These are phyloP conservation scores for Fusarium secorum DNA, from an alignment of 2,329 filamentous ascomycete species.

Conservation along the genomic window DNA sequence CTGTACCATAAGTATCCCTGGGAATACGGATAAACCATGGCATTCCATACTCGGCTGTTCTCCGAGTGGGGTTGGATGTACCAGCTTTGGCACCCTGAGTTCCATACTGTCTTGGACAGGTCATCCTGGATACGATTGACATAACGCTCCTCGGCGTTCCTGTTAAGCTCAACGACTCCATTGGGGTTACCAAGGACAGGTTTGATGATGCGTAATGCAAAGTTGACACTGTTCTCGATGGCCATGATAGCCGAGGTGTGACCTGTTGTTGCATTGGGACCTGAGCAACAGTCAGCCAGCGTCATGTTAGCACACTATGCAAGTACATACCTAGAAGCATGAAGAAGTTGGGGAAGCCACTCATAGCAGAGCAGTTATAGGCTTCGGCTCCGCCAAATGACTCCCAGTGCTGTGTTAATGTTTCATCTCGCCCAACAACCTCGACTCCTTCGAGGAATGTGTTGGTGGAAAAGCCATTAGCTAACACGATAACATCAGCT, in stretches of 20 bases:
- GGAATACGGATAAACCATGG: not conserved
- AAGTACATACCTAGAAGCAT: not conserved
- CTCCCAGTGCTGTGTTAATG: not conserved
- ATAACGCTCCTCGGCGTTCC: not conserved
- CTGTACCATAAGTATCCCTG: not conserved
- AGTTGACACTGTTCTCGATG: not conserved
- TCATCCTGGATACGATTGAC: not conserved
- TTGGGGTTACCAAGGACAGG: not conserved
- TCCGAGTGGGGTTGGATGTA: not conserved
- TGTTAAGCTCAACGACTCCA: not conserved
- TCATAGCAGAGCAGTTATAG: not conserved
- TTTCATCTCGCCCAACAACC: not conserved
- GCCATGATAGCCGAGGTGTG: not conserved
- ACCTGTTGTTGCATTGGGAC: not conserved
- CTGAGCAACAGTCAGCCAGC: not conserved
- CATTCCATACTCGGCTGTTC: not conserved
- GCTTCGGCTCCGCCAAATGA: not conserved
- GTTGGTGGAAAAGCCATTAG: not conserved
- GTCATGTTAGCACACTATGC: fast-evolving
- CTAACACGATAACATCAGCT: not conserved
- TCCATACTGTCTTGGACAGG: not conserved
- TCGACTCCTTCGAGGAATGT: not conserved
- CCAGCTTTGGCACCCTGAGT: not conserved
- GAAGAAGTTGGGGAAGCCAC: not conserved
- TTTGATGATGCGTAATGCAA: not conserved